phyloP scores from a whole-genome alignment of 1,139 yeast genomes.

The Dujonia santamariae region DNA sequence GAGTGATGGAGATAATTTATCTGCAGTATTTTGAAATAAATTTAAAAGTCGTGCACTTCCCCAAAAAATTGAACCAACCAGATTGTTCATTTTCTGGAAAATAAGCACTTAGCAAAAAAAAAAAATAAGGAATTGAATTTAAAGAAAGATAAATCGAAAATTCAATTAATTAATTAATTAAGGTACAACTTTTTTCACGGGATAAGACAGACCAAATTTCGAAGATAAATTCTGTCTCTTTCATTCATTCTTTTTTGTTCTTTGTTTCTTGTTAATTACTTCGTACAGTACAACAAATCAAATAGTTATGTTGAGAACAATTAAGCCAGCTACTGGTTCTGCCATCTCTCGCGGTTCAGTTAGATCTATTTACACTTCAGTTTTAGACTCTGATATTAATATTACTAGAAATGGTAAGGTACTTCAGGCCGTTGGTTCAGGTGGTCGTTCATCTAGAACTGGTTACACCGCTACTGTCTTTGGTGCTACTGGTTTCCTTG shows the following conservation, averaged over 20 bases:
- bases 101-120: too few relatives aligned
- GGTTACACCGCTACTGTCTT: conserved; percentile 90
- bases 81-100: conserved; percentile 19
- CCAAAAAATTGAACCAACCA: conserved; percentile 20
- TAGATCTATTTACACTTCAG: conserved; percentile 41
- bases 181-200: too few relatives aligned
- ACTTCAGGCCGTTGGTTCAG: conserved; percentile 64
- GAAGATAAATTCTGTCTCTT: too few relatives aligned
- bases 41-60: conserved; percentile 9
- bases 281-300: too few relatives aligned
- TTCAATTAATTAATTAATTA: too few relatives aligned
- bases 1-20: too few relatives aligned
- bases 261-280: too few relatives aligned
- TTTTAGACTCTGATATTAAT: conserved; percentile 58
- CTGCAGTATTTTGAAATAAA: too few relatives aligned
- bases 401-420: conserved; percentile 78
- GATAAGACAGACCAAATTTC: too few relatives aligned
- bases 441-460: conserved; percentile 86
- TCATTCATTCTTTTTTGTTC: too few relatives aligned
- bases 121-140: too few relatives aligned
- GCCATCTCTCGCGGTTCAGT: conserved; percentile 7
- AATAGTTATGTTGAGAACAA: conserved; percentile 27
- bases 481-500: conserved; percentile 80
- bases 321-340: conserved; percentile 16
- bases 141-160: too few relatives aligned